Evolutionary conservation across 164 flowering plant genomes (phyloP), one percentile per base, ranked within the genome.

Genomic region (Stephania japonica): DNA sequence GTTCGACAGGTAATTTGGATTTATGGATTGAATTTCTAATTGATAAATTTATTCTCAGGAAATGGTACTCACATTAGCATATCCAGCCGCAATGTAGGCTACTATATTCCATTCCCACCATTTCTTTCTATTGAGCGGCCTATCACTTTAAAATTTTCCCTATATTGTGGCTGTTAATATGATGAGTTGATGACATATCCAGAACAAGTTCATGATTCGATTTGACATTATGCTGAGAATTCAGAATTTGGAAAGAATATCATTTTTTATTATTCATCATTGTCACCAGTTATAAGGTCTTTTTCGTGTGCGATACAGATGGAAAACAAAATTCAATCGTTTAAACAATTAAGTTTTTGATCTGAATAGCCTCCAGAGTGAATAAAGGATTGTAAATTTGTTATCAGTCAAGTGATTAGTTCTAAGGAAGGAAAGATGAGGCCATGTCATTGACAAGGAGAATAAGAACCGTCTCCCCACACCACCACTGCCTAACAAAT

Each of bases 1-100:
- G 98, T 96, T 96, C 86, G 99, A 93, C 82, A 81, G 98, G 99
- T 93, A 82, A 25, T 32, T 59, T 59, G 24, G 64, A 59, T 59
- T 59, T 59, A 59, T 59, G 64, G n/a, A 59, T 7, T 42, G 27
- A 25, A 59, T 21, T 72, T 38, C 25, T 24, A 44, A 24, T 13
- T 65, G 53, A 2, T 9, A 11, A 32, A 5, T 42, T 18, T 62
- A 0, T 8, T 42, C 10, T 12, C 13, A 32, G 2, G 65, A 63
- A 63, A 5, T 42, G 27, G 3, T 26, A 43, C 62, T 53, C 38
- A 32, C 38, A 32, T 32, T 32, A 32, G 3, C 38, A 32, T 32
- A 32, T 32, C 38, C 38, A 32, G 38, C 38, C 38, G 38, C 38
- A 32, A 32, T 4, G 38, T 32, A 41, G 41, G 12, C 42, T 7